A percentile compares a stretch with the other conserved stretches of the same genome.
phyloP scores from a whole-genome alignment of 345 rosid genomes.

The Aquilaria sinensis region DNA sequence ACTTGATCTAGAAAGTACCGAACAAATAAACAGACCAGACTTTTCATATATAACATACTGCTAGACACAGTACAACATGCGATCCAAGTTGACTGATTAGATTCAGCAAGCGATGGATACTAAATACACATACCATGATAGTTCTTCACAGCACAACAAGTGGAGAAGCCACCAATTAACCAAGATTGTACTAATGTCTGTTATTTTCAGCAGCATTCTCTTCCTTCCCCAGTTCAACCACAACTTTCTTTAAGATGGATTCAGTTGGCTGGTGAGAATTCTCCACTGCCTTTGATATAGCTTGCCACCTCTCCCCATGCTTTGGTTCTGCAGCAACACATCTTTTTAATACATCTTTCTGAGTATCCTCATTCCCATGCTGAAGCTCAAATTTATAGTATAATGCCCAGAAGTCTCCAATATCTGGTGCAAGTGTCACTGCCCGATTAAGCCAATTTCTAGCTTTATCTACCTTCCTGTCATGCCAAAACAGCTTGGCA shows the following conservation, averaged over 20 bases:
- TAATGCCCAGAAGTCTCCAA: conserved; percentile 89
- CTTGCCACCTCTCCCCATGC: conserved; percentile 92
- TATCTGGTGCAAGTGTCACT: conserved; percentile 73
- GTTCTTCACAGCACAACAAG: too few relatives aligned
- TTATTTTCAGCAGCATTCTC: conserved; percentile 56
- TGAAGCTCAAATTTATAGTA: conserved; percentile 88
- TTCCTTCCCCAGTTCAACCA: conserved; percentile 67
- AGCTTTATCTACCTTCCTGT: conserved; percentile 88
- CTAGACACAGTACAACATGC: too few relatives aligned
- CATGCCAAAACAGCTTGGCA: conserved; percentile 88
- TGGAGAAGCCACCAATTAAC: too few relatives aligned
- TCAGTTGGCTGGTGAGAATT: conserved; percentile 82
- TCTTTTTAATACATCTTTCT: conserved; percentile 69
- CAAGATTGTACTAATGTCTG: conserved; percentile 21
- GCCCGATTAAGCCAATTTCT: conserved; percentile 74
- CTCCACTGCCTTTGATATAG: conserved; percentile 77
- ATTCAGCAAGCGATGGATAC: too few relatives aligned
- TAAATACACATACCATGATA: too few relatives aligned
- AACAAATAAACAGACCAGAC: too few relatives aligned
- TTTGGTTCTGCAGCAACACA: conserved; percentile 77
- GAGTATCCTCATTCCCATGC: conserved; percentile 72
- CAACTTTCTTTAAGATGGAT: conserved; percentile 71
- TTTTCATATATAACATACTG: too few relatives aligned
- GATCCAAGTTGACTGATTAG: too few relatives aligned
- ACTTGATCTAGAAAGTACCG: too few relatives aligned